Evolutionary conservation across 2,329 filamentous ascomycete species (phyloP).

Genomic region (Huntiella decipiens): DNA sequence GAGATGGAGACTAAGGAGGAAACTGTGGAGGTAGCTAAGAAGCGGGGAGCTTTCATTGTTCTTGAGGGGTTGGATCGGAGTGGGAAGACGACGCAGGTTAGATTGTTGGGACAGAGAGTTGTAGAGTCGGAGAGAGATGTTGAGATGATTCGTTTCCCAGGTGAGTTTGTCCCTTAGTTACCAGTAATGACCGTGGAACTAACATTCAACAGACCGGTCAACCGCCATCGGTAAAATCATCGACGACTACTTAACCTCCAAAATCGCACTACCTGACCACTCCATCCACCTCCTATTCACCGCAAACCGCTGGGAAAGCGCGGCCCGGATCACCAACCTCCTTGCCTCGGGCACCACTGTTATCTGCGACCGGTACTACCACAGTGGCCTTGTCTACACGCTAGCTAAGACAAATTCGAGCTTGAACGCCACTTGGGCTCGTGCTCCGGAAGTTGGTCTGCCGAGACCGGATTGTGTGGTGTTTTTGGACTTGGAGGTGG

Average conservation of each 20-base stretch:
- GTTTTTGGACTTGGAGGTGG: slow-evolving; percentile 66
- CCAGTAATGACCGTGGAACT: background rate
- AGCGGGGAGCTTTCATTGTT: slow-evolving; percentile 56
- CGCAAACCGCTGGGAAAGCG: slow-evolving; percentile 73
- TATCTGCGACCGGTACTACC: slow-evolving; percentile 84
- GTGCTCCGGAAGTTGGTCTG: slow-evolving; percentile 66
- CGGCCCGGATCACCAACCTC: slow-evolving; percentile 28
- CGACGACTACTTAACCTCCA: slow-evolving; percentile 56
- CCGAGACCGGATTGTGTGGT: slow-evolving; percentile 74
- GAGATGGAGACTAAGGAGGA: background rate
- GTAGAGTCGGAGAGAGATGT: slow-evolving; percentile 29
- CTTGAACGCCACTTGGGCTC: slow-evolving; percentile 60
- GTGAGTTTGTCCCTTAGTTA: slow-evolving; percentile 20
- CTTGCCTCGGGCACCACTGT: slow-evolving; percentile 53
- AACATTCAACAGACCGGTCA: slow-evolving; percentile 41
- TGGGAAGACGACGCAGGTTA: slow-evolving; percentile 82
- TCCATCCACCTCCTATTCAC: slow-evolving; percentile 80
- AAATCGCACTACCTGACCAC: slow-evolving; percentile 63
- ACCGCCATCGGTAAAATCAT: slow-evolving; percentile 80
- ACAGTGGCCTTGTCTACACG: slow-evolving; percentile 83
- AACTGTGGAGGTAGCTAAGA: slow-evolving; percentile 1
- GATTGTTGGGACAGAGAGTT: slow-evolving; percentile 40
- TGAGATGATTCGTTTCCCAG: slow-evolving; percentile 37
- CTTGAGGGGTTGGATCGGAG: slow-evolving; percentile 80
- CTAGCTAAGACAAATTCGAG: slow-evolving; percentile 63